Evolutionary conservation across 106 monocot species (phyloP).

Genomic region (Dendrobium nobile): DNA sequence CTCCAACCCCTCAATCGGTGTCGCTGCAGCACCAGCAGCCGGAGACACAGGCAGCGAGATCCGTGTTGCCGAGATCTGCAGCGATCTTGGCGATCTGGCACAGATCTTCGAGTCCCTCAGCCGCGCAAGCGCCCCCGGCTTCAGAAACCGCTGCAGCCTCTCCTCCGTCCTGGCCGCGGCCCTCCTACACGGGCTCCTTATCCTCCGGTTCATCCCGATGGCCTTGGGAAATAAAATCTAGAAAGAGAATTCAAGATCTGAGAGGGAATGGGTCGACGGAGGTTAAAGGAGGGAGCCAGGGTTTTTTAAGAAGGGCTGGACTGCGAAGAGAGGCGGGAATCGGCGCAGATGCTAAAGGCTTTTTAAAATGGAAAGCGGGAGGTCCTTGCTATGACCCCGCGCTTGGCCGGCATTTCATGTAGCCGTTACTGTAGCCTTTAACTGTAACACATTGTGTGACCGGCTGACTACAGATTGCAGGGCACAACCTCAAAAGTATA

Average conservation of each 20-base stretch:
- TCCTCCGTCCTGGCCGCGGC: neutral
- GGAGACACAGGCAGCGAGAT: conserved; percentile 3
- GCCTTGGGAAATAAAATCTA: neutral
- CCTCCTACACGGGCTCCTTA: neutral
- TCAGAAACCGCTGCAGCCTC: conserved; percentile 3
- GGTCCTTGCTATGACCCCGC: neutral
- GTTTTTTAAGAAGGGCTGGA: neutral
- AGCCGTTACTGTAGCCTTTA: neutral
- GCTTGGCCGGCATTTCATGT: neutral
- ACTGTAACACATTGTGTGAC: too few species aligned
- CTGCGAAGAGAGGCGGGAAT: neutral
- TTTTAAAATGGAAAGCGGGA: conserved; percentile 13
- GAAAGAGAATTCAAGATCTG: neutral
- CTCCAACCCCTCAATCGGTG: neutral
- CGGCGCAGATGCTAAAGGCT: neutral
- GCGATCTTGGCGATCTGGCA: conserved; percentile 7
- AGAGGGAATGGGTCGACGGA: neutral
- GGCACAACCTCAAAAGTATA: too few species aligned
- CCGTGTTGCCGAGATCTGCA: neutral
- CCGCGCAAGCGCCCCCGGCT: conserved; percentile 1
- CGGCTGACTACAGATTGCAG: too few species aligned
- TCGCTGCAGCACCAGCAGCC: too few species aligned
- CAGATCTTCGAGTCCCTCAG: conserved; percentile 10
- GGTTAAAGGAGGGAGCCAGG: neutral
- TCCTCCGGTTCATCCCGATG: neutral